Conservation (phyloP, 352 stramenopile genomes). For the Globisporangium polare region DNA sequence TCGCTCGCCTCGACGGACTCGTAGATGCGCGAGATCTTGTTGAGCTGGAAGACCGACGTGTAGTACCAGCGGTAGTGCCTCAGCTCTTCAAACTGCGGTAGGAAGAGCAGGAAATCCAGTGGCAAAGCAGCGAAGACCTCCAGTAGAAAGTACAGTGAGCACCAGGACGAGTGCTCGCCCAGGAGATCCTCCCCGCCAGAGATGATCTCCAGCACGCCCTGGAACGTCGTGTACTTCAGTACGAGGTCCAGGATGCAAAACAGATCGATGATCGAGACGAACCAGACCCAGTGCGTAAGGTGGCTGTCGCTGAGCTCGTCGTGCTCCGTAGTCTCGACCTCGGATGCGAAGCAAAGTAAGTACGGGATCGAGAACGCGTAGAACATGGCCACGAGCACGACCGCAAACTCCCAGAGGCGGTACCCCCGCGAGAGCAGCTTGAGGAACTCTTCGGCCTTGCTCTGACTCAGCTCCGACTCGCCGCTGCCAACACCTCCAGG, state of each 20-base stretch:
- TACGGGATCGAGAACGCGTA: constrained; percentile 60
- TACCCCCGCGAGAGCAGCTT: constrained; percentile 42
- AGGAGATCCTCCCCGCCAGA: neutral
- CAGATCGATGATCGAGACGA: constrained; percentile 39
- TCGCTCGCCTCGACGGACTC: constrained; percentile 48
- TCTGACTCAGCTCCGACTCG: neutral
- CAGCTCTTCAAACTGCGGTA: constrained; percentile 28
- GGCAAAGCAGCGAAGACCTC: constrained; percentile 39
- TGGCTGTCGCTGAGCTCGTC: neutral
- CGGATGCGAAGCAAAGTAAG: constrained; percentile 52
- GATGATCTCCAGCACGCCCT: constrained; percentile 35
- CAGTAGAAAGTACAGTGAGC: constrained; percentile 17
- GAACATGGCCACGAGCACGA: constrained; percentile 45
- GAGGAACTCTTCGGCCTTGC: constrained; percentile 47
- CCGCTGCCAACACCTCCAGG: neutral
- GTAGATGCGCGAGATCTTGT: constrained; percentile 53
- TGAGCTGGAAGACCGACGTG: constrained; percentile 49
- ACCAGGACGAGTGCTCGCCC: constrained; percentile 2
- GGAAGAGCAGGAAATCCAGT: constrained; percentile 47
- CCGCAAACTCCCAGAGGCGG: constrained; percentile 49
- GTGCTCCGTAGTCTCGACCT: constrained; percentile 21
- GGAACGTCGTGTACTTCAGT: constrained; percentile 56
- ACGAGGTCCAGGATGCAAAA: constrained; percentile 51
- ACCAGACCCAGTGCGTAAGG: constrained; percentile 28
- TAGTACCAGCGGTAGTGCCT: constrained; percentile 46